Evolutionary conservation across 1,139 yeast genomes (phyloP).

Genomic region (Lodderomyces jiufengensis): DNA sequence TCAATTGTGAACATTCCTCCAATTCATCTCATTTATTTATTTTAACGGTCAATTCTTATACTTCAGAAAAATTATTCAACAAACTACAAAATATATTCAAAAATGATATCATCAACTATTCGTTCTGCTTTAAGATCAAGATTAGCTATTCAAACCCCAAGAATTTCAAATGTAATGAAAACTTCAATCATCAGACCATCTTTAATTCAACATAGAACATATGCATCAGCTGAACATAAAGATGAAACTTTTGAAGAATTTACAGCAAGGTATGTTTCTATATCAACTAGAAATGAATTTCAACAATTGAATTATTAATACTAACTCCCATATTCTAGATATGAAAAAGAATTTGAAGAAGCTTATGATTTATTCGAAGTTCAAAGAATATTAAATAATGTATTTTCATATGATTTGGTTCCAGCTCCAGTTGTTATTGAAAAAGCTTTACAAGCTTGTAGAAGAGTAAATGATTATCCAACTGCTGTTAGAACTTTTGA

Average conservation of each 20-base stretch:
- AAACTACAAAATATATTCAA: too few species aligned
- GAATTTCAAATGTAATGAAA: constrained; percentile 17
- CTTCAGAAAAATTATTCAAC: too few species aligned
- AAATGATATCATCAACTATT: constrained; percentile 48
- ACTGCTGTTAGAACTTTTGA: constrained; percentile 98
- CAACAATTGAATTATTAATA: too few species aligned
- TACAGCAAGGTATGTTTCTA: constrained; percentile 70
- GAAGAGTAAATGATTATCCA: constrained; percentile 98
- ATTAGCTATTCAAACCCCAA: constrained; percentile 26
- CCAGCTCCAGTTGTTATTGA: constrained; percentile 97
- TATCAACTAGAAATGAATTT: too few species aligned
- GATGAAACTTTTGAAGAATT: constrained; percentile 95
- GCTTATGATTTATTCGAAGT: constrained; percentile 98
- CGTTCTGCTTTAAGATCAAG: constrained; percentile 54
- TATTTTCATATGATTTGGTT: constrained; percentile 96
- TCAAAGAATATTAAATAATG: constrained; percentile 84
- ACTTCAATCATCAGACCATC: constrained; percentile 18
- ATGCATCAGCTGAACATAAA: constrained; percentile 54
- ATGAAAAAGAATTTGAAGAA: constrained; percentile 94
- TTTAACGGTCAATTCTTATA: too few species aligned
- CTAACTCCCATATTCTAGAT: too few species aligned
- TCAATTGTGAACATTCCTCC: too few species aligned
- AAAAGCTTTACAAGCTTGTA: constrained; percentile 95
- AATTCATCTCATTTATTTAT: neutral
- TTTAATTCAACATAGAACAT: constrained; percentile 7